Conservation (phyloP, 805 yeast species). For the Schizosaccharomyces lindneri region DNA sequence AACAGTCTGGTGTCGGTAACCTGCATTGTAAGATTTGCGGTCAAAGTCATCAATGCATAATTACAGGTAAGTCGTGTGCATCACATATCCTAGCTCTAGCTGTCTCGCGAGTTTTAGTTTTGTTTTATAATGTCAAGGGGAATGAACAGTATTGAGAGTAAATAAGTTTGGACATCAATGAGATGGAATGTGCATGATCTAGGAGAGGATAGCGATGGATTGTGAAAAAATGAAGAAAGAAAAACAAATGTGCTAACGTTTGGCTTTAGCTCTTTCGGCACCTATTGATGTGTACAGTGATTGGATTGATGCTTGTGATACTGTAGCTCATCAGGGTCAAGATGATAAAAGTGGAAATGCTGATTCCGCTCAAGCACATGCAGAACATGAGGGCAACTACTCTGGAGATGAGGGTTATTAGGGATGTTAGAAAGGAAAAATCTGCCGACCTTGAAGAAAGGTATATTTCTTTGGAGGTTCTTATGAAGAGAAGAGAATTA, state of each 20-base stretch:
- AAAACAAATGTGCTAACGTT: too few relatives aligned
- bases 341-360: background rate
- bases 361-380: background rate
- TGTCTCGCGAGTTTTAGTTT: background rate
- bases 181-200: background rate
- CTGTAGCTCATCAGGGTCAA: background rate
- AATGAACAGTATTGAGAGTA: too few relatives aligned
- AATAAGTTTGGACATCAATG: background rate
- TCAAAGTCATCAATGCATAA: constrained; percentile 1
- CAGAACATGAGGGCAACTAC: background rate
- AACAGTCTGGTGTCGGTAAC: background rate
- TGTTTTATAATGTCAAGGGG: background rate
- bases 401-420: background rate
- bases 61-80: background rate
- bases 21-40: constrained; percentile 2
- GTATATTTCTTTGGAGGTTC: too few relatives aligned
- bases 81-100: background rate
- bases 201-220: too few relatives aligned
- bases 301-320: constrained; percentile 89
- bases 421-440: too few relatives aligned
- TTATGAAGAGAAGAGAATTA: background rate
- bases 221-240: too few relatives aligned
- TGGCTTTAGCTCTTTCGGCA: constrained; percentile 26
- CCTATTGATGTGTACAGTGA: constrained; percentile 90
- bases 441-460: too few relatives aligned